A percentile compares a stretch with the other conserved stretches of the same genome.
Conservation (phyloP, 2,329 filamentous ascomycete species). For the Didymella exigua region DNA sequence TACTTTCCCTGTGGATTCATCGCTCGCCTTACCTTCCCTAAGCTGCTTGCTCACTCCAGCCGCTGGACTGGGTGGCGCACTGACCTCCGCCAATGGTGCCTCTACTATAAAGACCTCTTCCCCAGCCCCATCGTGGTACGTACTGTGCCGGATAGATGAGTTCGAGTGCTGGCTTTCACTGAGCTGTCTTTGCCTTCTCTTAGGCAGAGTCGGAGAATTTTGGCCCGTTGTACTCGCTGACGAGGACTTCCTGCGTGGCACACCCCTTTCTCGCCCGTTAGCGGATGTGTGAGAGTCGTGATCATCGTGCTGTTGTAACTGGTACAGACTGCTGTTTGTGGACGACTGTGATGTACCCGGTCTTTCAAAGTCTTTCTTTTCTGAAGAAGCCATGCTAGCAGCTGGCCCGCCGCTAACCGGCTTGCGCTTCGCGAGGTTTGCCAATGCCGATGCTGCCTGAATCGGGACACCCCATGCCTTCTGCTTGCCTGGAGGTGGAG, state of each 20-base stretch:
- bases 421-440: slow-evolving; percentile 66
- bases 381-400: neutral
- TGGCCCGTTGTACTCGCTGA: slow-evolving; percentile 18
- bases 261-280: neutral
- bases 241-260: slow-evolving; percentile 19
- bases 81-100: slow-evolving; percentile 34
- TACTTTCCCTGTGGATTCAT: neutral
- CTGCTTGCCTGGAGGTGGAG: slow-evolving; percentile 66
- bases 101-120: slow-evolving; percentile 40
- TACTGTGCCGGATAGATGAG: slow-evolving; percentile 8
- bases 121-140: slow-evolving; percentile 12
- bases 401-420: slow-evolving; percentile 52
- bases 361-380: slow-evolving; percentile 7
- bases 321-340: slow-evolving; percentile 5
- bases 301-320: slow-evolving; percentile 11
- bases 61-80: slow-evolving; percentile 30
- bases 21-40: neutral
- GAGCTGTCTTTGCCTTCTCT: slow-evolving; percentile 49
- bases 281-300: slow-evolving; percentile 2
- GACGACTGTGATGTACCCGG: slow-evolving; percentile 17
- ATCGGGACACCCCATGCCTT: slow-evolving; percentile 56
- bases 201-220: slow-evolving; percentile 56
- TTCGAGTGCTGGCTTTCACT: slow-evolving; percentile 21
- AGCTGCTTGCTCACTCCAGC: slow-evolving; percentile 8
- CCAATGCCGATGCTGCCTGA: slow-evolving; percentile 49